A percentile compares a stretch with the other conserved stretches of the same genome.
These are phyloP conservation scores for Diospyros kaki DNA, from an alignment of 148 eudicot genomes.

Conservation along the genomic window DNA sequence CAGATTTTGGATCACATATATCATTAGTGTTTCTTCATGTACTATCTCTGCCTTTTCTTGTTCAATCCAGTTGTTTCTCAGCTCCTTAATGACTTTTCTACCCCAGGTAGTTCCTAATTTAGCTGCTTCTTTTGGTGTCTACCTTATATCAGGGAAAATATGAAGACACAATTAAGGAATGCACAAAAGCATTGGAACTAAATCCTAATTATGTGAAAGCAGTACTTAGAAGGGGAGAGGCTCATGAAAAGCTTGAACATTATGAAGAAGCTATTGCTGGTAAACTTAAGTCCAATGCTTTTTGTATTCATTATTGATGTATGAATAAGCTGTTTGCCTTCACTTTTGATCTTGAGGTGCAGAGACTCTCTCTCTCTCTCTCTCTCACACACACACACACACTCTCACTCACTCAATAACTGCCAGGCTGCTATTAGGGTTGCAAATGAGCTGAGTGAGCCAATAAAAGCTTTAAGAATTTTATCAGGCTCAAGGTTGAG, in stretches of 20 bases:
- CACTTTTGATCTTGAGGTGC: too few species aligned
- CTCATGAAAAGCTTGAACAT: constrained; percentile 85
- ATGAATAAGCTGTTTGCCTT: not conserved
- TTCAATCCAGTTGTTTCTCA: not conserved
- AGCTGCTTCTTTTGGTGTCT: not conserved
- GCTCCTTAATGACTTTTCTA: not conserved
- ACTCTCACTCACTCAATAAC: not conserved
- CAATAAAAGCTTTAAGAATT: too few species aligned
- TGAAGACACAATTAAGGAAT: constrained; percentile 73
- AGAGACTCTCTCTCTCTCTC: too few species aligned
- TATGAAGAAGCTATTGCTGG: constrained; percentile 93
- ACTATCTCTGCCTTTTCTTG: not conserved
- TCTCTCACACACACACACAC: not conserved
- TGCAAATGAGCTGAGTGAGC: too few species aligned
- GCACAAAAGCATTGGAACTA: constrained; percentile 79
- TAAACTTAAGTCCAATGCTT: constrained; percentile 17
- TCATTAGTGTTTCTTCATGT: not conserved
- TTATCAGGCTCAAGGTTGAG: too few species aligned
- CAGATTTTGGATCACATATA: not conserved
- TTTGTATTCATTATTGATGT: not conserved
- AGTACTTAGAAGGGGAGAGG: constrained; percentile 77
- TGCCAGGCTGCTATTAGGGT: not conserved
- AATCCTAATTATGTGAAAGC: constrained; percentile 79
- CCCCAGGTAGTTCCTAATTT: not conserved
- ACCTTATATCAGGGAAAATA: constrained; percentile 50